phyloP scores from a whole-genome alignment of 768 basidiomycete species.

The Trametes coccinea region DNA sequence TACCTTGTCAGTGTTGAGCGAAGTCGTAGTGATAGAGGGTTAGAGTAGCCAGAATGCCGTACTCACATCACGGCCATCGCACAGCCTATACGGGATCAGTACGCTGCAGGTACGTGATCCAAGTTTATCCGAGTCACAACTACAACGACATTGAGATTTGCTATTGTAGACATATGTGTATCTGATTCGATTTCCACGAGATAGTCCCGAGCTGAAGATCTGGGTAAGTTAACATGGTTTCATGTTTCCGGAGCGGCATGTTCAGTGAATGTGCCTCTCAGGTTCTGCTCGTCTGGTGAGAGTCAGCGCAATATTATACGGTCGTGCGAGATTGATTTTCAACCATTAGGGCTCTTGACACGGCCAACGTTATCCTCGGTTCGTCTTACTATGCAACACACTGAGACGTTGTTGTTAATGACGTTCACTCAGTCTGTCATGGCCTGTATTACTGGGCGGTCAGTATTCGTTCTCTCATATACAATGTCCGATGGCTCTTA shows the following conservation, averaged over 20 bases:
- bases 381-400: not conserved
- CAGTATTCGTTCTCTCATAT: not conserved
- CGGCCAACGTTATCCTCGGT: conserved; percentile 21
- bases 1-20: conserved; percentile 14
- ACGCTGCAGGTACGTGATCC: conserved; percentile 16
- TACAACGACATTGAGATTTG: not conserved
- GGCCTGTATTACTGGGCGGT: conserved; percentile 21
- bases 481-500: no score
- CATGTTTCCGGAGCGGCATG: not conserved
- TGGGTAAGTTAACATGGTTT: conserved; percentile 6
- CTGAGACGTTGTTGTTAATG: no score
- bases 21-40: not conserved
- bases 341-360: conserved; percentile 11
- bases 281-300: conserved; percentile 18
- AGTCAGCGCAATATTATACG: not conserved
- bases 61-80: not conserved
- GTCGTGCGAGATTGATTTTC: not conserved
- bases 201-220: conserved; percentile 22
- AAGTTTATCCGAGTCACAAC: not conserved
- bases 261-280: not conserved
- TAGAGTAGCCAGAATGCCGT: not conserved
- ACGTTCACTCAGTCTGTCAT: conserved; percentile 6
- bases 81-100: conserved; percentile 22
- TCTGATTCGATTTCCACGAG: conserved; percentile 22
- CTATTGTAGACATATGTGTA: conserved; percentile 21